Base-by-base conservation (phyloP, 805 yeast species). In the Scheffersomyces lignosus region DNA sequence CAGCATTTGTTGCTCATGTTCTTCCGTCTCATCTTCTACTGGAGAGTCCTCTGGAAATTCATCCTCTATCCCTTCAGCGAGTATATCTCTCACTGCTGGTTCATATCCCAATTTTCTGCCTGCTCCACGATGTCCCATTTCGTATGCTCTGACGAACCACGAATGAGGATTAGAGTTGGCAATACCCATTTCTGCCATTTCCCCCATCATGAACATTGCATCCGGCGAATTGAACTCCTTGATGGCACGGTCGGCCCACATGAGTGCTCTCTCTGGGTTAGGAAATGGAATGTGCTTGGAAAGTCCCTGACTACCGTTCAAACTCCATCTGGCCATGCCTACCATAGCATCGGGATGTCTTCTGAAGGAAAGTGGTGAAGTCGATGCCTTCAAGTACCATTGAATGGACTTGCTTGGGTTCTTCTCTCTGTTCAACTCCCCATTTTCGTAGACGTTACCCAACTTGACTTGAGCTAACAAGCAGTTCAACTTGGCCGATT, bases 331-430 rank as follows among this genome's bases (percentile, higher is more conserved):
- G 26, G 64, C 52, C 42, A 70, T 58, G 0, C 75, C 75, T 34
- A 68, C 47, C 71, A 69, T 66, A 5, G 75, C 73, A 34, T 69
- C 73, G 0, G 73, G 71, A 40, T 66, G 71, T 37, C 72, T 56
- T 38, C 54, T 58, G 52, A 60, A 66, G 12, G 59, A 52, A 17
- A 69, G 48, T 15, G 72, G 70, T 12, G 70, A 64, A 12, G 64
- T 54, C 2, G 66, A 55, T 1, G 73, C 73, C 49, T 62, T 65
- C 45, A 66, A 51, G 42, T 58, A 70, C 75, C 75, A 70, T 39
- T 66, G 73, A 29, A 70, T 61, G 14, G 73, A 68, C 45, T 70
- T 69, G 46, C 50, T 57, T 13, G 73, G 58, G 41, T 70, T 69
- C 33, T 40, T 43, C 20, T 54, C 60, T 20, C 74, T 55, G 49